These are phyloP conservation scores for Tieghemostelium lacteum DNA, from an alignment of 78 protist species.

Conservation along the genomic window DNA sequence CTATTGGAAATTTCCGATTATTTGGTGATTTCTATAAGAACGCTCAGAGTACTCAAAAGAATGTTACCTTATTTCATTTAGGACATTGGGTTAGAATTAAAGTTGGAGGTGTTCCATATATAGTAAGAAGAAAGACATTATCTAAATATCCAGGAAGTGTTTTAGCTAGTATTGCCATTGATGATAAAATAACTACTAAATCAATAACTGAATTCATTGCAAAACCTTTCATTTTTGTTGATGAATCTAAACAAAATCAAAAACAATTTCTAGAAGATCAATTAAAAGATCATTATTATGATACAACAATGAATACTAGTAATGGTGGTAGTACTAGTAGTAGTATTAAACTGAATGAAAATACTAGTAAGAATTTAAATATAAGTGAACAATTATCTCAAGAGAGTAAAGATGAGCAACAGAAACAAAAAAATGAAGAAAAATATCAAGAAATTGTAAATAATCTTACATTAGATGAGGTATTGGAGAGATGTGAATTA, in stretches of 20 bases:
- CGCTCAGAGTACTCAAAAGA: slow-evolving; percentile 45
- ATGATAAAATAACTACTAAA: slow-evolving; percentile 41
- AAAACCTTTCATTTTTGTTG: slow-evolving; percentile 13
- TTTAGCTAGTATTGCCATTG: slow-evolving; percentile 17
- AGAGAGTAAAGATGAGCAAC: neutral
- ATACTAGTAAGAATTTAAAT: neutral
- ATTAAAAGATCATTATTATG: neutral
- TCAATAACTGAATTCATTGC: slow-evolving; percentile 19
- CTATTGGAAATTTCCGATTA: slow-evolving; percentile 43
- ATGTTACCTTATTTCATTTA: slow-evolving; percentile 60
- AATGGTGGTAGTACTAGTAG: neutral
- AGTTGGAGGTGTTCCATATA: slow-evolving; percentile 60
- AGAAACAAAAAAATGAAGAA: neutral
- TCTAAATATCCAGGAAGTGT: slow-evolving; percentile 27
- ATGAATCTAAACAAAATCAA: neutral
- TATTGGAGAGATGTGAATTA: neutral
- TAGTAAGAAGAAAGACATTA: slow-evolving; percentile 66
- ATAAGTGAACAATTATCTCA: neutral
- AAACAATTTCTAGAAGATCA: neutral
- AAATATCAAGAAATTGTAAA: no score
- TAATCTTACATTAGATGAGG: no score
- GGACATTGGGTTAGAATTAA: slow-evolving; percentile 74
- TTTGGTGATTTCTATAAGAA: slow-evolving; percentile 45
- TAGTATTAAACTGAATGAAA: neutral
- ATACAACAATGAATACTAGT: no score